Evolutionary conservation across 2,329 filamentous ascomycete species (phyloP).

Genomic region (Raffaelea deltoideospora): DNA sequence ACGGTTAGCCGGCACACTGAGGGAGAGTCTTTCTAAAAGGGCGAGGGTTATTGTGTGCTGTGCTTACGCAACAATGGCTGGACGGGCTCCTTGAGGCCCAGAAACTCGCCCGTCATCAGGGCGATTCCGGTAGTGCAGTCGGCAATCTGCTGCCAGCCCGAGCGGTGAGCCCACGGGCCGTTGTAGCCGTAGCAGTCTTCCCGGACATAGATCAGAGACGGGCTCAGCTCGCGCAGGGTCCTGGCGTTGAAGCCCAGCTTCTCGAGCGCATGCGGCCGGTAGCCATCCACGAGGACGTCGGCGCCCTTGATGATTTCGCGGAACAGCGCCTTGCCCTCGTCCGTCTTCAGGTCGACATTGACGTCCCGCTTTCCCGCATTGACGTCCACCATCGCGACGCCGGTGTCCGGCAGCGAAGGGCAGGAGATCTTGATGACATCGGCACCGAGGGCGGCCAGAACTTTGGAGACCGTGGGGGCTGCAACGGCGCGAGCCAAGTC

Average conservation of each 20-base stretch:
- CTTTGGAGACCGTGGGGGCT: conserved; percentile 24
- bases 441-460: conserved; percentile 26
- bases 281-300: conserved; percentile 39
- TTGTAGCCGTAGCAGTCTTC: conserved; percentile 35
- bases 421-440: conserved; percentile 28
- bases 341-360: conserved; percentile 26
- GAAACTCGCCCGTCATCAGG: conserved; percentile 46
- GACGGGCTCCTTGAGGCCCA: conserved; percentile 46
- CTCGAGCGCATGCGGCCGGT: conserved; percentile 27
- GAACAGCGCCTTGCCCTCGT: conserved; percentile 23
- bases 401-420: conserved; percentile 24
- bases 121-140: conserved; percentile 33
- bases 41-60: not conserved
- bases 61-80: conserved; percentile 40
- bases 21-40: not conserved
- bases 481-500: conserved; percentile 32
- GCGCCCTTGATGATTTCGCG: conserved; percentile 18
- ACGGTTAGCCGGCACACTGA: too few relatives aligned
- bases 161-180: conserved; percentile 25
- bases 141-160: conserved; percentile 34
- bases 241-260: conserved; percentile 23
- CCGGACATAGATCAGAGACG: conserved; percentile 25
- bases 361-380: conserved; percentile 29
- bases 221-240: conserved; percentile 22
- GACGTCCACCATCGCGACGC: conserved; percentile 21